phyloP scores from a whole-genome alignment of 2,329 filamentous ascomycete species.

The Helicocarpus griseus region DNA sequence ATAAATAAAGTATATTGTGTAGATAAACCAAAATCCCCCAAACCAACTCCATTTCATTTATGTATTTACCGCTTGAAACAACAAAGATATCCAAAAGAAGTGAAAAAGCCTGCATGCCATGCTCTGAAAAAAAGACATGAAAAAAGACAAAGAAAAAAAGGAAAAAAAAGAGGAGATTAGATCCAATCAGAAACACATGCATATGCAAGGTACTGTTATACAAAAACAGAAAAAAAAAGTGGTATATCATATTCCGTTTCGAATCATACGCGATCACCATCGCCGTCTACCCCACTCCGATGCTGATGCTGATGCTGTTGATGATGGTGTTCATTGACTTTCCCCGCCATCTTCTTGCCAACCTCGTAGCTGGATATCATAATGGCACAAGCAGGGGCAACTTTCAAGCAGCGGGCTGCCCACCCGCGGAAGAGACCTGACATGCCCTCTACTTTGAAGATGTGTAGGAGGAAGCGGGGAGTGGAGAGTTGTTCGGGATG shows the following conservation, averaged over 20 bases:
- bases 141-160: neutral
- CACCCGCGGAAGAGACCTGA: conserved; percentile 81
- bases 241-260: neutral
- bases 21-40: too few relatives aligned
- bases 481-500: conserved; percentile 67
- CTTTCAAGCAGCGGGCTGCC: conserved; percentile 84
- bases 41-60: neutral
- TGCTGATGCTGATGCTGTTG: neutral
- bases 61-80: neutral
- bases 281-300: neutral
- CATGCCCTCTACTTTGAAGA: conserved; percentile 75
- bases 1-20: neutral
- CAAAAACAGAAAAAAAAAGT: neutral
- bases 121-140: neutral
- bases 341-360: conserved; percentile 76
- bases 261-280: neutral
- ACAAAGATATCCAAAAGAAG: neutral
- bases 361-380: conserved; percentile 99
- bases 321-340: conserved; percentile 52
- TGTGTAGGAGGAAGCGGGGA: conserved; percentile 77
- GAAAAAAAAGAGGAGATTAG: neutral
- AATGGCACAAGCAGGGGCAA: conserved; percentile 92
- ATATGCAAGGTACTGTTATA: neutral
- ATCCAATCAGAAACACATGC: neutral
- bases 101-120: too few relatives aligned